A percentile compares a stretch with the other conserved stretches of the same genome.
Conservation (phyloP, 176 grass and related monocot species). For the Microstegium vimineum region DNA sequence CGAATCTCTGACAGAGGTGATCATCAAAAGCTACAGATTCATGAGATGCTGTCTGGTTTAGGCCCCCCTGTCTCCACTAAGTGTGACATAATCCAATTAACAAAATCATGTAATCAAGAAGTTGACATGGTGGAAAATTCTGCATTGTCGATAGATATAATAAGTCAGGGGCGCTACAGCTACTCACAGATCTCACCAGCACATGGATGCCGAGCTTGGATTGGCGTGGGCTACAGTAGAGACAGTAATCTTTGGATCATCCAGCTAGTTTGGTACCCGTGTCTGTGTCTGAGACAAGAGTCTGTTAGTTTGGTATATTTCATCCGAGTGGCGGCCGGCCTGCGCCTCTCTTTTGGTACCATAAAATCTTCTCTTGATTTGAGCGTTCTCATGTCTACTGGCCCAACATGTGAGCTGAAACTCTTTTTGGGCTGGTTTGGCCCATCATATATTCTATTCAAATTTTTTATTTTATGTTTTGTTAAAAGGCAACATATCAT, state of each 20-base stretch:
- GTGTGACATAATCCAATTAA: conserved; percentile 18
- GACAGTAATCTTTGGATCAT: not conserved
- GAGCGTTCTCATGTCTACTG: too few relatives aligned
- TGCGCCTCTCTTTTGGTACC: too few relatives aligned
- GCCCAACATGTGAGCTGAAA: too few relatives aligned
- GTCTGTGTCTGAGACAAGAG: too few relatives aligned
- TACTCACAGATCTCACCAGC: conserved; percentile 14
- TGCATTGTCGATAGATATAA: not conserved
- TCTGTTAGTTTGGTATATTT: too few relatives aligned
- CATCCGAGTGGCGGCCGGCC: too few relatives aligned
- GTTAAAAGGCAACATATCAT: too few relatives aligned
- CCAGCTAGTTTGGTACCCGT: too few relatives aligned
- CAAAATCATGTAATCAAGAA: conserved; percentile 17
- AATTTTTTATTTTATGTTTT: too few relatives aligned
- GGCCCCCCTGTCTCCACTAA: conserved; percentile 19
- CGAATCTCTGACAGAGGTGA: not conserved
- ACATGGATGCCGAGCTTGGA: conserved; percentile 19
- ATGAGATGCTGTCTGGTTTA: not conserved
- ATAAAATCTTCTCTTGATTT: too few relatives aligned
- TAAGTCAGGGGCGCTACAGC: conserved; percentile 6
- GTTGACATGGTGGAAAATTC: not conserved
- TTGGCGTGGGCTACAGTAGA: not conserved
- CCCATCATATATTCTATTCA: too few relatives aligned
- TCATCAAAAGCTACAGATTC: not conserved
- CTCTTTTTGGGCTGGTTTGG: too few relatives aligned